phyloP scores from a whole-genome alignment of 257 asterid species.

The Capsicum pubescens region DNA sequence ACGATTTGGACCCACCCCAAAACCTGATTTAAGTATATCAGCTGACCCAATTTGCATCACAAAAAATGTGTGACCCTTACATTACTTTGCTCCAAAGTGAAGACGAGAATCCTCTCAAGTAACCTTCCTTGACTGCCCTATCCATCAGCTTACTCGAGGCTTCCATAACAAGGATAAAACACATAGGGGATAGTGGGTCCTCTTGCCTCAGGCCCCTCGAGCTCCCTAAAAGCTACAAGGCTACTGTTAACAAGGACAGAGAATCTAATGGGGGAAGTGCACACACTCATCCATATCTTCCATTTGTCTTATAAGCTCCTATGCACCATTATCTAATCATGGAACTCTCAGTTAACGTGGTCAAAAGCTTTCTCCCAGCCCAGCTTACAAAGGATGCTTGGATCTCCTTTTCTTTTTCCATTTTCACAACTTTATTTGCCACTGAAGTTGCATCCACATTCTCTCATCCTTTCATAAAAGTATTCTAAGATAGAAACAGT shows the following conservation, averaged over 20 bases:
- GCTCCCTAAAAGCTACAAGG: not conserved
- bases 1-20: not conserved
- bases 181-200: not conserved
- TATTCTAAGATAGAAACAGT: not conserved
- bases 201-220: not conserved
- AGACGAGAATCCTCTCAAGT: not conserved
- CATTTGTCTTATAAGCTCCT: not conserved
- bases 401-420: not conserved
- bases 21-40: not conserved
- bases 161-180: not conserved
- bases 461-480: not conserved
- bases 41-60: not conserved
- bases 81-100: not conserved
- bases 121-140: not conserved
- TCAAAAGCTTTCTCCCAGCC: not conserved
- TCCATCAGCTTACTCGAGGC: not conserved
- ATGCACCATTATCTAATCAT: not conserved
- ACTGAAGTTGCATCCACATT: not conserved
- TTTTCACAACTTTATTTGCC: not conserved
- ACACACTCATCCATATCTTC: not conserved
- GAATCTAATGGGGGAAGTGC: not conserved
- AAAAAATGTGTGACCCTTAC: not conserved
- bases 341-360: not conserved
- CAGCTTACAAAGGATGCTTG: not conserved
- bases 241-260: not conserved